Conservation (phyloP, 768 basidiomycete species). For the Tricholoma hemisulphureum region DNA sequence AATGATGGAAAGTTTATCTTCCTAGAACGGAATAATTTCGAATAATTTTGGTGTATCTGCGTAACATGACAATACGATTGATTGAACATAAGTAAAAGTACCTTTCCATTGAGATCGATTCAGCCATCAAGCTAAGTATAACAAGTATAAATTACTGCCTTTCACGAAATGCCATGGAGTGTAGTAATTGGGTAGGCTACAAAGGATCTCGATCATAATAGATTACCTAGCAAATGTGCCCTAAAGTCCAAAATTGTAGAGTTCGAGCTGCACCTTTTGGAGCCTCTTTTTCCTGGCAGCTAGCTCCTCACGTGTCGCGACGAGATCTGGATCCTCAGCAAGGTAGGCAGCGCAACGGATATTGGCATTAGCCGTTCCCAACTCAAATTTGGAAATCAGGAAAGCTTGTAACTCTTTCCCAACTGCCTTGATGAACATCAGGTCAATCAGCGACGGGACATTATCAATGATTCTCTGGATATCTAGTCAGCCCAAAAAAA, state of each 20-base stretch:
- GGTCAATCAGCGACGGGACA: slow-evolving; percentile 34
- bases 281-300: slow-evolving; percentile 33
- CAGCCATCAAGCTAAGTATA: no score
- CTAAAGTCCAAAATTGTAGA: slow-evolving; percentile 26
- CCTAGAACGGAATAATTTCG: no score
- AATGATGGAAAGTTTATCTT: no score
- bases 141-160: no score
- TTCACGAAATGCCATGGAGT: no score
- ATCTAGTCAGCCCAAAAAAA: background rate
- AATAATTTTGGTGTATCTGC: no score
- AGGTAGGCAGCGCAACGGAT: slow-evolving; percentile 41
- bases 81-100: no score
- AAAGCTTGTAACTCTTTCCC: slow-evolving; percentile 29
- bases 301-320: slow-evolving; percentile 34
- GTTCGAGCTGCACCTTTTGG: slow-evolving; percentile 37
- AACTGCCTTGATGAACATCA: slow-evolving; percentile 33
- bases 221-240: no score
- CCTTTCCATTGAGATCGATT: no score
- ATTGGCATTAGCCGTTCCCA: slow-evolving; percentile 33
- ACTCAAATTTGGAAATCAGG: slow-evolving; percentile 34
- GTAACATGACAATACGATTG: no score
- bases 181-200: no score
- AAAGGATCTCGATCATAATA: no score
- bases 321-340: slow-evolving; percentile 43
- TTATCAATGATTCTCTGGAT: slow-evolving; percentile 46